phyloP scores from a whole-genome alignment of 78 protist species.

The Dictyostelium discoideum region DNA sequence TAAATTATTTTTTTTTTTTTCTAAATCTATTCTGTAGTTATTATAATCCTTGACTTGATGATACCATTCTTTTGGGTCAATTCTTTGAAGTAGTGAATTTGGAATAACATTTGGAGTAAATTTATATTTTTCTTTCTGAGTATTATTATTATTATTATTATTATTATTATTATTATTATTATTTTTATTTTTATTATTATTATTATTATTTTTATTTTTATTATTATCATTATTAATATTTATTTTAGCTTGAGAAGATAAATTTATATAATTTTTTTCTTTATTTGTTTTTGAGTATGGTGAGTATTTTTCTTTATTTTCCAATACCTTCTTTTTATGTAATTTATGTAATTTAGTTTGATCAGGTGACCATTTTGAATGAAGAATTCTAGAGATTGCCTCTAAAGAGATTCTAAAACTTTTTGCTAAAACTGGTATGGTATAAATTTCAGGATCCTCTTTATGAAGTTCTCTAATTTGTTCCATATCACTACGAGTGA shows the following conservation, averaged over 20 bases:
- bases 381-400: slow-evolving; percentile 23
- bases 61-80: not conserved
- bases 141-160: too few species aligned
- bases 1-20: not conserved
- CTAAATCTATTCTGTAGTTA: not conserved
- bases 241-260: not conserved
- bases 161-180: not conserved
- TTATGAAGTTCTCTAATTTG: not conserved
- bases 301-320: not conserved
- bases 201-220: not conserved
- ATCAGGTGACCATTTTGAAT: slow-evolving; percentile 27
- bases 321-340: not conserved
- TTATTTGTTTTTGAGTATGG: slow-evolving; percentile 14
- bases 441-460: slow-evolving; percentile 17
- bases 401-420: not conserved
- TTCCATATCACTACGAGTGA: slow-evolving; percentile 13
- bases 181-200: not conserved
- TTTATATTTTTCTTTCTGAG: not conserved
- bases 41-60: not conserved
- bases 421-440: not conserved
- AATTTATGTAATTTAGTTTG: slow-evolving; percentile 14
- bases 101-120: not conserved
- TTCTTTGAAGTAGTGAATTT: not conserved
- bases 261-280: not conserved
- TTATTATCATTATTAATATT: not conserved